Percentiles rank a stretch among this genome's conserved stretches.
Conservation (phyloP, 208 protist genomes). For the Leptomonas pyrrhocoris region DNA sequence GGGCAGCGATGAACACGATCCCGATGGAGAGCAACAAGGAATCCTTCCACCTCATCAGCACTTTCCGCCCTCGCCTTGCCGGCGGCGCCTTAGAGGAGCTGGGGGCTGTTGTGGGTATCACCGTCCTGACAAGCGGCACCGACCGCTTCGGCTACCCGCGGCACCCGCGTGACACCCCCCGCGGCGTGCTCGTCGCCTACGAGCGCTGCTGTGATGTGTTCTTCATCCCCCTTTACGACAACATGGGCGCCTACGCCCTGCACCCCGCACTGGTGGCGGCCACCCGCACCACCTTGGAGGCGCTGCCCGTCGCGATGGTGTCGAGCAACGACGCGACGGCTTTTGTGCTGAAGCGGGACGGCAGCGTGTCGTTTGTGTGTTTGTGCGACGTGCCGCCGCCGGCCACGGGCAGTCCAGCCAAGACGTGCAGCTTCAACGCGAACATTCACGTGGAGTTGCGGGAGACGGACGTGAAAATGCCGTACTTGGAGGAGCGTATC, state of each 20-base stretch:
- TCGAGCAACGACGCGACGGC: conserved; percentile 47
- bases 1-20: conserved; percentile 71
- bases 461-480: conserved; percentile 31
- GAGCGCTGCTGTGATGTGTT: conserved; percentile 49
- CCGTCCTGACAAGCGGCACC: conserved; percentile 35
- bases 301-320: conserved; percentile 50
- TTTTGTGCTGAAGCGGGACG: conserved; percentile 59
- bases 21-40: conserved; percentile 28
- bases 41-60: conserved; percentile 43
- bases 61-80: conserved; percentile 27
- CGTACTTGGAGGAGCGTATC: conserved; percentile 48
- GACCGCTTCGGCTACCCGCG: conserved; percentile 35
- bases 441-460: conserved; percentile 35
- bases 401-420: conserved; percentile 16
- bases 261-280: conserved; percentile 29
- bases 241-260: conserved; percentile 39
- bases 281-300: conserved; percentile 35
- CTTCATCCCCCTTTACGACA: conserved; percentile 57
- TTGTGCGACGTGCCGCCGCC: conserved; percentile 25
- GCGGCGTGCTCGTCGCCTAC: conserved; percentile 76
- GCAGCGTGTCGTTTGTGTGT: conserved; percentile 46
- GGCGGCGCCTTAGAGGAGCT: conserved; percentile 19
- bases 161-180: conserved; percentile 49
- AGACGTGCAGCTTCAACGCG: conserved; percentile 42
- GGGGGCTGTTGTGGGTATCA: conserved; percentile 63